Evolutionary conservation across 768 basidiomycete species (phyloP).

Genomic region (Leucosporidium creatinivorum): DNA sequence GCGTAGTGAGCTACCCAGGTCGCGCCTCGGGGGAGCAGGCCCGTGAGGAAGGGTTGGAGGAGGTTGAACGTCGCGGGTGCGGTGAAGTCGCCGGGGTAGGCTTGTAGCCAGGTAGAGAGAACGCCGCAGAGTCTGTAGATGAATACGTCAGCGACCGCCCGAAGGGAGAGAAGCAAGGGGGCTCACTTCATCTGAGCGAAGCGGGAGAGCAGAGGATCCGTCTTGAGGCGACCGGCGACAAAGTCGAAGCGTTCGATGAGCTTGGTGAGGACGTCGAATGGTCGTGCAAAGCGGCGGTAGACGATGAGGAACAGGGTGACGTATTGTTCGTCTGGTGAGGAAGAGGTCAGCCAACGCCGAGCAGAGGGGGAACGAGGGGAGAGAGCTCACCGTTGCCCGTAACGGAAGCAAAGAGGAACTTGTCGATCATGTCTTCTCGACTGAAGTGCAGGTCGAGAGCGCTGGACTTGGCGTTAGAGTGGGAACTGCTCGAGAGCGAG

Average conservation of each 20-base stretch:
- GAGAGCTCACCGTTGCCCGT: constrained; percentile 33
- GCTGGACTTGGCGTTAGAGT: not conserved
- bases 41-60: constrained; percentile 28
- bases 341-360: not conserved
- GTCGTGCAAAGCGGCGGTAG: constrained; percentile 35
- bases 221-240: constrained; percentile 16
- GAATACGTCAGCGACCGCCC: not conserved
- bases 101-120: constrained; percentile 33
- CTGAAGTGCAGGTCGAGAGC: constrained; percentile 33
- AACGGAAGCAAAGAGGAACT: constrained; percentile 37
- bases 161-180: not conserved
- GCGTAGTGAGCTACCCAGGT: constrained; percentile 37
- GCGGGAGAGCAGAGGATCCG: constrained; percentile 32
- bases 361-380: not conserved
- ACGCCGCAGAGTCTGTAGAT: constrained; percentile 31
- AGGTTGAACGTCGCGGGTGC: constrained; percentile 17
- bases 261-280: constrained; percentile 33
- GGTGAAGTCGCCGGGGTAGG: constrained; percentile 36
- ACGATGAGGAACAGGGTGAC: constrained; percentile 35
- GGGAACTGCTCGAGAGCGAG: not conserved
- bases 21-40: constrained; percentile 22
- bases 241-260: constrained; percentile 35
- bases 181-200: constrained; percentile 37
- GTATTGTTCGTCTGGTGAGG: constrained; percentile 34
- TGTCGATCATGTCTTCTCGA: constrained; percentile 36